Evolutionary conservation across 2,329 filamentous ascomycete species (phyloP), one percentile per base, ranked within the genome.

Genomic region (Septoria linicola): DNA sequence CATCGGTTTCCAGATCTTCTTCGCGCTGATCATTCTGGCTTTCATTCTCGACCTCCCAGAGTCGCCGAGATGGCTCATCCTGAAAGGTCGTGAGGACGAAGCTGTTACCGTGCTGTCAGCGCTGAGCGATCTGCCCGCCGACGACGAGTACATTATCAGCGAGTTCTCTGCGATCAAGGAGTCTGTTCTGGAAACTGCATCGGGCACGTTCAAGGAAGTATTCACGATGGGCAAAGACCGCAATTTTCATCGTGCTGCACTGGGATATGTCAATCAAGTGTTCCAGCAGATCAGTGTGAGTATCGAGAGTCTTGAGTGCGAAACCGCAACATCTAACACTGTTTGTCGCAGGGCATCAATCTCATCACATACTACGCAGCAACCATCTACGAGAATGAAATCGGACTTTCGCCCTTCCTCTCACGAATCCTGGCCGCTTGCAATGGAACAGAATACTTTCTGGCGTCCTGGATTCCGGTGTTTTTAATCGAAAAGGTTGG

Each of bases 381-480:
- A 0, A 75, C 75, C 17, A 78, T 81, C 42, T 79, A 77, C 53
- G 67, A 76, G 46, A 71, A 72, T 19, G 73, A 72, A 21, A 73
- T 83, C 3, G 78, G 79, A 41, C 76, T 82, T 59, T 67, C 62
- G 1, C 70, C 67, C 7, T 73, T 73, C 42, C 74, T 80, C 41
- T 71, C 49, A 20, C 71, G 76, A 6, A 70, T 80, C n/a, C 63
- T 80, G 7, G 75, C 77, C n/a, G 77, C 76, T 3, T 72, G 70
- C 57, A 79, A 79, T 54, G 77, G 76, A 27, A 79, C 76, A 0
- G 76, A 78, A 52, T 80, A 80, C 62, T 79, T 80, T 58, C 45
- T 77, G 19, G 65, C 65, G 1, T 78, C 75, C 1, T 73, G 71
- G 65, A 63, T 79, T 19, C 71, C 76, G 2, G 70, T 80, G 25